Evolutionary conservation across 306 rosid genomes (phyloP).

Genomic region (Rosa lucieae): DNA sequence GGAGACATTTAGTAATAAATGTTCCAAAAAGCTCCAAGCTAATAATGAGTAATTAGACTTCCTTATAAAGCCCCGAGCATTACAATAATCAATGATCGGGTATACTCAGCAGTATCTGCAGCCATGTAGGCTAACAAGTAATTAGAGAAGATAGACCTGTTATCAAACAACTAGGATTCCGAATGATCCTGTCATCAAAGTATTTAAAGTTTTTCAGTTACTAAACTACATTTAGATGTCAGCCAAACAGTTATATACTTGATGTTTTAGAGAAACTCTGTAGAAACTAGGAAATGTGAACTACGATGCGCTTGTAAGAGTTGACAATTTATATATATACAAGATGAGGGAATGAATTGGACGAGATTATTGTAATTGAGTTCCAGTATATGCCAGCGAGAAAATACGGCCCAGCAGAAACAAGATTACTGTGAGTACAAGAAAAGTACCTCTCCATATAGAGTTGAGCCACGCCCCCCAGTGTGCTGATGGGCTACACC

Average conservation of each 20-base stretch:
- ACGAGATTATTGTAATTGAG: neutral
- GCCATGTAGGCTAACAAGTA: neutral
- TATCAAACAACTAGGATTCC: neutral
- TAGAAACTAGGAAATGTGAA: neutral
- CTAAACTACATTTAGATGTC: neutral
- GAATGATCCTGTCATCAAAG: neutral
- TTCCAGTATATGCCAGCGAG: neutral
- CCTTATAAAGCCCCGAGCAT: neutral
- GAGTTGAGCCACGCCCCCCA: constrained; percentile 59
- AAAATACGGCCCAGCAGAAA: neutral
- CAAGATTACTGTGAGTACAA: neutral
- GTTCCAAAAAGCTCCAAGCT: neutral
- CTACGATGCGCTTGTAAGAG: neutral
- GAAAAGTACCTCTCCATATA: constrained; percentile 62
- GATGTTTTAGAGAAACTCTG: neutral
- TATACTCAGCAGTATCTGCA: neutral
- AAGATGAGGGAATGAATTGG: neutral
- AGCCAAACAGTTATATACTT: neutral
- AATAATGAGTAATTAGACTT: neutral
- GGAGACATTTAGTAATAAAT: neutral
- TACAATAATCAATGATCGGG: neutral
- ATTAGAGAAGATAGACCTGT: neutral
- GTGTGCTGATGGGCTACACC: constrained; percentile 84
- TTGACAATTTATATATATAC: neutral
- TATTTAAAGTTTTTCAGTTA: neutral